Conservation (phyloP, 805 yeast genomes). For the Sugiyamaella chiloensis region DNA sequence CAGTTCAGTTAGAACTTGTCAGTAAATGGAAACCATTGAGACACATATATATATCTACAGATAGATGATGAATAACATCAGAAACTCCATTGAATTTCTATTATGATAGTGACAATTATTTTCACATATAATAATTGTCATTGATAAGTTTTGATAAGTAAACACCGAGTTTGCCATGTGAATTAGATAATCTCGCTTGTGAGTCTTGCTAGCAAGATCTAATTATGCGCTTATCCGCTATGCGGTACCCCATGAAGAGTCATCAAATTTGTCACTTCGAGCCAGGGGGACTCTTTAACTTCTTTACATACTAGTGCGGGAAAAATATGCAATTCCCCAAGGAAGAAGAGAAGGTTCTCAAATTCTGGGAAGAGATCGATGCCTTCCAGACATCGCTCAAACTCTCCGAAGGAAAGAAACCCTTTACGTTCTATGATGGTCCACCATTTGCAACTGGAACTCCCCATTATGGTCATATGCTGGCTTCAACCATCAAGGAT, state of each 20-base stretch:
- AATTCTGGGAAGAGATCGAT: conserved; percentile 83
- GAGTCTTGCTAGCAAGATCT: too few relatives aligned
- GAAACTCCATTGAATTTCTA: too few relatives aligned
- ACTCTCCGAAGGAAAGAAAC: conserved; percentile 79
- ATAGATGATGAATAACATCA: too few relatives aligned
- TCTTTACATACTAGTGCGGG: background rate
- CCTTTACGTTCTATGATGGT: conserved; percentile 94
- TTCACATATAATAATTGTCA: too few relatives aligned
- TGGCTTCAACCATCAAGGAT: conserved; percentile 96
- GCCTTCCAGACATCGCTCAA: conserved; percentile 90
- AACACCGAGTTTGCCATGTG: too few relatives aligned
- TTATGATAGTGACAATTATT: too few relatives aligned
- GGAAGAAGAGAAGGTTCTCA: conserved; percentile 82
- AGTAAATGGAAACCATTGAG: too few relatives aligned
- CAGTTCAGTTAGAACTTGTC: too few relatives aligned
- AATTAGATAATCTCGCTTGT: too few relatives aligned
- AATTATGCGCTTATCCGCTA: background rate
- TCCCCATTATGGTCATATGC: conserved; percentile 97
- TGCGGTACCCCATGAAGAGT: conserved; percentile 2
- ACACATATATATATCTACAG: too few relatives aligned
- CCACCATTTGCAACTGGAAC: conserved; percentile 99
- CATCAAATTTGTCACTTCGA: conserved; percentile 3
- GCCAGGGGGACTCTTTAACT: background rate
- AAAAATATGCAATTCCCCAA: conserved; percentile 58
- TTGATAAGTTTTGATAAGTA: too few relatives aligned